Evolutionary conservation across 169 alveolate species (phyloP), one percentile per base, ranked within the genome.

Genomic region (Blepharisma undulans): DNA sequence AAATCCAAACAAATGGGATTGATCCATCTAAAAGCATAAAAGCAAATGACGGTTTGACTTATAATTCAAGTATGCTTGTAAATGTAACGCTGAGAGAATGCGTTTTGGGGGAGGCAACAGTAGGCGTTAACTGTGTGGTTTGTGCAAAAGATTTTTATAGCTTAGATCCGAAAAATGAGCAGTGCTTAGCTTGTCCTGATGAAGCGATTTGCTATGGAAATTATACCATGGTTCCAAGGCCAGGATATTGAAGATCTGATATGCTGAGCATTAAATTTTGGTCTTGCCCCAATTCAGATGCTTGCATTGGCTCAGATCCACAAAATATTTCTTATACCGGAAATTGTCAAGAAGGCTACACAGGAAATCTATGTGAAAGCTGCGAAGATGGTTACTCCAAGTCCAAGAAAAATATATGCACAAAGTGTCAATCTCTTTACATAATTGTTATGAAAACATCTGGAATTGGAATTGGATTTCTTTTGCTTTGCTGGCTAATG

Each of bases 201-300:
- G 82, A 85, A 60, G 94, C 95, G 1, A 76, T 80, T 18, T 94
- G 96, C 61, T 27, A 71, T 10, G 96, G 96, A 29, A 93, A 92
- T 27, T 25, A 27, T 71, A 61, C 30, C 30, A 92, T 94, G 8
- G 92, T 89, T 0, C 94, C 95, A 8, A 92, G 81, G 72, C 79
- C 90, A 33, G 95, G 95, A 32, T 94, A 85, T 76, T 94, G 96
- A 94, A 94, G 96, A 76, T 60, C 27, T 18, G 66, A 27, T 22
- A 89, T 76, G 30, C 19, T 29, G 5, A 76, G 93, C 2, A 90
- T 86, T 8, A 90, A 76, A 18, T 92, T 94, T 36, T 36, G 60
- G 8, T 25, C 61, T 29, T 94, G 96, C 77, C 93, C 90, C 4
- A 19, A 36, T 22, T 30, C 94, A 25, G 48, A 22, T 16, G 88